Evolutionary conservation across 257 asterid genomes (phyloP).

Genomic region (Jacaranda copaia): DNA sequence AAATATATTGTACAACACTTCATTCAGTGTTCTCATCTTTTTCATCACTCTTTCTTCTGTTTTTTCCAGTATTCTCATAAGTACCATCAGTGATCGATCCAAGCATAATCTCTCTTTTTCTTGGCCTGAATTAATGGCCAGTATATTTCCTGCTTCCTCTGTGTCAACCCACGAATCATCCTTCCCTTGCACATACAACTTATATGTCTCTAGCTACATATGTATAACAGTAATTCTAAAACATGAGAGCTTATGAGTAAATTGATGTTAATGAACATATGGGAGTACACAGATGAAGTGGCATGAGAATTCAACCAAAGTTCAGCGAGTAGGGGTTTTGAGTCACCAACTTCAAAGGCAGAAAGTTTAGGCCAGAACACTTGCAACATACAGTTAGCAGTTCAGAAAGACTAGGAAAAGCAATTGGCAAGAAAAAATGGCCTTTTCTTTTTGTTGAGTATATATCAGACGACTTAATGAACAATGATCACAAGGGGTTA

Average conservation of each 20-base stretch:
- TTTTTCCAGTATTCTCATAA: too few relatives aligned
- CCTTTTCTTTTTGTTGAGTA: constrained; percentile 13
- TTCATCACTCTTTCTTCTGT: too few relatives aligned
- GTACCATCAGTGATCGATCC: too few relatives aligned
- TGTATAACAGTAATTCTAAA: constrained; percentile 5
- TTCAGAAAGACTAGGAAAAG: neutral
- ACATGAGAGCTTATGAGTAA: neutral
- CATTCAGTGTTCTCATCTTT: too few relatives aligned
- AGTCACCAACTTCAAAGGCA: neutral
- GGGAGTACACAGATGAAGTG: neutral
- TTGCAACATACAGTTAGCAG: neutral
- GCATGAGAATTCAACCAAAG: neutral
- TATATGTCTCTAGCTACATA: neutral
- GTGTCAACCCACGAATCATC: neutral
- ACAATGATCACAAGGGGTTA: neutral
- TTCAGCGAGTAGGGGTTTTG: neutral
- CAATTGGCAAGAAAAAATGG: neutral
- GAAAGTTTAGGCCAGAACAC: neutral
- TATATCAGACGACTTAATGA: neutral
- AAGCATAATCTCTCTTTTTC: too few relatives aligned
- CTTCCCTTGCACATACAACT: neutral
- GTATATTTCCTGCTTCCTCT: neutral
- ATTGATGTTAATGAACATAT: constrained; percentile 7
- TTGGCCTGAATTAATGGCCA: neutral
- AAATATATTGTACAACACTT: too few relatives aligned